Evolutionary conservation across 306 rosid genomes (phyloP).

Genomic region (Cicer bijugum): DNA sequence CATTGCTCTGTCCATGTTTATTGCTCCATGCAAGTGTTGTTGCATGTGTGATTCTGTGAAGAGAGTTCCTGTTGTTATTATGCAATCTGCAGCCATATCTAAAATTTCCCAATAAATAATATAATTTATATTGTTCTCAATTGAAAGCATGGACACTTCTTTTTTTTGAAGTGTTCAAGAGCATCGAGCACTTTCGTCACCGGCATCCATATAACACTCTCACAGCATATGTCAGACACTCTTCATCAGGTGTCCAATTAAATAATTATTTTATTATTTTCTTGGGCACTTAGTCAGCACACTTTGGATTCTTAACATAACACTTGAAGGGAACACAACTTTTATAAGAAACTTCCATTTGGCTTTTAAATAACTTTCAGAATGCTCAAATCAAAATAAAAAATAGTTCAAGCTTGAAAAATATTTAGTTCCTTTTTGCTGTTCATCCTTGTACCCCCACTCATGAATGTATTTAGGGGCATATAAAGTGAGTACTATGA

Average conservation of each 20-base stretch:
- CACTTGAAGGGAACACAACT: neutral
- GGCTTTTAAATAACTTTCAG: neutral
- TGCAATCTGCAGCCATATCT: constrained; percentile 16
- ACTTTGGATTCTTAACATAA: neutral
- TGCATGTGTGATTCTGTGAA: constrained; percentile 16
- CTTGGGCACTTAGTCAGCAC: neutral
- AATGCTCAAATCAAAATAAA: neutral
- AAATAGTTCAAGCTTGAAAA: neutral
- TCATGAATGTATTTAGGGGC: neutral
- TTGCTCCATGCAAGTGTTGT: constrained; percentile 21
- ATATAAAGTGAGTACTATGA: neutral
- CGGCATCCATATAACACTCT: neutral
- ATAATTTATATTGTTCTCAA: neutral
- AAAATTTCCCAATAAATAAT: neutral
- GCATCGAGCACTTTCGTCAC: neutral
- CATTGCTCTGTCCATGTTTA: neutral
- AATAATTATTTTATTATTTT: neutral
- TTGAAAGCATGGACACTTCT: neutral
- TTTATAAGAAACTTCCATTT: neutral
- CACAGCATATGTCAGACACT: neutral
- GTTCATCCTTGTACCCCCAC: neutral
- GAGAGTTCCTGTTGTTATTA: neutral
- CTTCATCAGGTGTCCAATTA: neutral
- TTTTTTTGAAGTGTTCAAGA: neutral
- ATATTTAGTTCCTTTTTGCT: neutral